A percentile compares a stretch with the other conserved stretches of the same genome.
Evolutionary conservation across 2,329 filamentous ascomycete genomes (phyloP).

Genomic region (Sporothrix euskadiensis): DNA sequence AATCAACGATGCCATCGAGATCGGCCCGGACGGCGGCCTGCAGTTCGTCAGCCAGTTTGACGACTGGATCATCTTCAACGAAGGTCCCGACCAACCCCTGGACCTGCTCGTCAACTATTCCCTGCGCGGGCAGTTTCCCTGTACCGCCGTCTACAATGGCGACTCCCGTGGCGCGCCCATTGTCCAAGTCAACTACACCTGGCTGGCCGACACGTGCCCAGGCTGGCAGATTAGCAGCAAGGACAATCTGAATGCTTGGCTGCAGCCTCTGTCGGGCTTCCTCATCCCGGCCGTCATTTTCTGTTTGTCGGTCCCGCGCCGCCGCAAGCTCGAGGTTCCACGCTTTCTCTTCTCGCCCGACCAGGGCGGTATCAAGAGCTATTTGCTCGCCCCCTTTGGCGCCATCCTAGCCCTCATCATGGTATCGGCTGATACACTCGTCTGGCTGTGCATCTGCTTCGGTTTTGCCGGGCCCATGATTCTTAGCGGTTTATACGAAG

Average conservation of each 20-base stretch:
- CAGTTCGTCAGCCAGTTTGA: conserved; percentile 11
- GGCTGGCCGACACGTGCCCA: conserved; percentile 32
- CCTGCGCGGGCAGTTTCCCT: conserved; percentile 34
- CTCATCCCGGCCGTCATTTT: conserved; percentile 38
- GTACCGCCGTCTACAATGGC: conserved; percentile 33
- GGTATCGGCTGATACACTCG: conserved; percentile 35
- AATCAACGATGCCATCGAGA: conserved; percentile 31
- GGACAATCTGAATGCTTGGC: conserved; percentile 34
- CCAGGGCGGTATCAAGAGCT: conserved; percentile 30
- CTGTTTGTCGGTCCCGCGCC: conserved; percentile 37
- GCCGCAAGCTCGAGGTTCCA: conserved; percentile 34
- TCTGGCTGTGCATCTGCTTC: conserved; percentile 38
- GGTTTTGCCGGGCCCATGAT: conserved; percentile 39
- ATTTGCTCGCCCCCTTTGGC: conserved; percentile 28
- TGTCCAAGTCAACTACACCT: conserved; percentile 33
- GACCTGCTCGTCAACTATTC: conserved; percentile 26
- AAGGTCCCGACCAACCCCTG: conserved; percentile 19
- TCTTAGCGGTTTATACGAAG: conserved; percentile 38
- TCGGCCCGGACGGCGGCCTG: conserved; percentile 29
- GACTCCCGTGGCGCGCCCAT: conserved; percentile 32
- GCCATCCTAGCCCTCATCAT: conserved; percentile 32
- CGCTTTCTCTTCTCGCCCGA: conserved; percentile 31
- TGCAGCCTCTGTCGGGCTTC: conserved; percentile 36
- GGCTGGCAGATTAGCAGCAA: conserved; percentile 36
- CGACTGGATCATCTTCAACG: conserved; percentile 27